Evolutionary conservation across 805 yeast genomes (phyloP).

Genomic region (Clavispora vitiphila): DNA sequence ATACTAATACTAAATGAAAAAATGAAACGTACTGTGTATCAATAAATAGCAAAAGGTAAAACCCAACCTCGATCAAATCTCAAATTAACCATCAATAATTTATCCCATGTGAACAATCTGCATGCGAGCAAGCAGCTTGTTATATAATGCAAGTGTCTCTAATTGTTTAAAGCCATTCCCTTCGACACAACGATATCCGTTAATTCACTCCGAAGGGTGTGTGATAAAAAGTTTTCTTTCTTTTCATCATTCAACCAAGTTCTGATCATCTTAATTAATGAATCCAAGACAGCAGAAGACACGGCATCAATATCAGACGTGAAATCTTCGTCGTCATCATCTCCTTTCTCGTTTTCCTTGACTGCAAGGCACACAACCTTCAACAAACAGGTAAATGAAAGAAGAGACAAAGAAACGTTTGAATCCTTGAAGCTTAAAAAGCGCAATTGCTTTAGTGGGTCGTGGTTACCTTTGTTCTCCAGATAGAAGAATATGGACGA

Average conservation of each 20-base stretch:
- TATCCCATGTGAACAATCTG: neutral
- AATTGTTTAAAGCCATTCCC: slow-evolving; percentile 28
- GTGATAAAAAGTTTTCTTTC: slow-evolving; percentile 16
- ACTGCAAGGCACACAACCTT: slow-evolving; percentile 18
- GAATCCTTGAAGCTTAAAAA: slow-evolving; percentile 17
- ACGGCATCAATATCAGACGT: neutral
- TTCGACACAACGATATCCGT: slow-evolving; percentile 27
- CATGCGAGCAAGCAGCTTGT: neutral
- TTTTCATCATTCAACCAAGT: slow-evolving; percentile 27
- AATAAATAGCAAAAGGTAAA: neutral
- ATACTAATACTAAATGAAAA: neutral
- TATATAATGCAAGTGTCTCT: neutral
- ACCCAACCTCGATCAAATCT: neutral
- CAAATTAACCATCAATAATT: neutral
- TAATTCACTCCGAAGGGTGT: slow-evolving; percentile 21
- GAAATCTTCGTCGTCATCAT: slow-evolving; percentile 1
- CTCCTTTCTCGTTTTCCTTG: slow-evolving; percentile 9
- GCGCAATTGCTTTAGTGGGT: slow-evolving; percentile 20
- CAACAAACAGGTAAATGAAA: slow-evolving; percentile 30
- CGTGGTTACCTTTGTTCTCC: slow-evolving; percentile 13
- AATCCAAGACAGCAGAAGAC: slow-evolving; percentile 18
- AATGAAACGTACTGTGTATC: neutral
- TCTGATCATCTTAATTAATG: slow-evolving; percentile 20
- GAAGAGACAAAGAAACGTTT: slow-evolving; percentile 19
- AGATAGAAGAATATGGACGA: slow-evolving; percentile 21